Base-by-base conservation (phyloP, 306 rosid species). In the Arachis stenosperma region DNA sequence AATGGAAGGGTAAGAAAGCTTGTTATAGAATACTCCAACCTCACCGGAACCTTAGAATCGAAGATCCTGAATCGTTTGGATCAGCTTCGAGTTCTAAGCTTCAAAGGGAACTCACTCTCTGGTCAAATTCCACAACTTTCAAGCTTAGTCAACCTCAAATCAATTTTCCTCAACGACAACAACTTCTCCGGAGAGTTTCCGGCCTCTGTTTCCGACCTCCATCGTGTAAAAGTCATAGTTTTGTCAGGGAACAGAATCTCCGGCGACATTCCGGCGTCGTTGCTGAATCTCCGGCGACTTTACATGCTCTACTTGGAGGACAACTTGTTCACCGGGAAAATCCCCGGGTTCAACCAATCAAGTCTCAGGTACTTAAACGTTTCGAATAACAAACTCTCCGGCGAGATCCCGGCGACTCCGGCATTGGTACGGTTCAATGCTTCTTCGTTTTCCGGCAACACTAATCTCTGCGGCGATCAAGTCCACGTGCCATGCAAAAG, bases 81-180 rank as follows among this genome's bases (percentile, higher is more conserved):
- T 81, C 97, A 94, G 61, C 92, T 94, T 67, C 82, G 99, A 46
- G 99, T 94, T 10, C 88, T 94, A 7, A 94, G 99, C 74, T 87
- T 94, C 79, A 91, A 94, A 63, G 85, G 90, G 6, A 94, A 94
- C 82, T 85, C 87, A 2, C 81, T 94, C 53, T 88, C 86, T 13
- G 97, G 92, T 17, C 85, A 70, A 79, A 85, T 94, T 73, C 99
- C 99, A 7, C 76, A 89, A 48, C 87, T 94, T 68, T 88, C 92
- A 0, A 77, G 76, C 40, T 82, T 94, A 11, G 42, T 77, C 79
- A 91, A 94, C 70, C 95, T 94, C 70, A 94, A 94, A 63, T 91
- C 97, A 7, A 78, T 94, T 30, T 94, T 54, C 72, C 85, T 91
- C 39, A 94, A 82, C 59, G 66, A 77, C 61, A 94, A 94, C 85